Base-by-base conservation (phyloP, 2,329 filamentous ascomycete species). In the Sporothrix inflata region DNA sequence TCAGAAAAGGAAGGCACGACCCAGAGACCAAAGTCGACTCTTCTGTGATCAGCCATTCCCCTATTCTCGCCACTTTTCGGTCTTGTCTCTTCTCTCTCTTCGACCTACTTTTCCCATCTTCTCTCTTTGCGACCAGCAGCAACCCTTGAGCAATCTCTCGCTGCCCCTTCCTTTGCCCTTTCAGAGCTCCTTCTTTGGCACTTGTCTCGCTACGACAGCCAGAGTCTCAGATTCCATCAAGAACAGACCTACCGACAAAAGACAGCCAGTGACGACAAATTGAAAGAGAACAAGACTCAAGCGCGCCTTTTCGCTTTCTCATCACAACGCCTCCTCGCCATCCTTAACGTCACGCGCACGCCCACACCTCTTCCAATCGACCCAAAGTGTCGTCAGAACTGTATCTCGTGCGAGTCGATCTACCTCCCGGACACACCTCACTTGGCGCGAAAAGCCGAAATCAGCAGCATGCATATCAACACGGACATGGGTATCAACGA, bases 381-480 rank as follows among this genome's bases (percentile, higher is more conserved):
- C 27, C 16, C 16, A 42, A 42, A 21, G 14, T 27, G 53, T 21
- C 38, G n/a, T 24, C 38, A 63, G 8, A n/a, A 57, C 19, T 16
- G 12, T 14, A 57, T n/a, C 55, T 21, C 8, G 30, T 4, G 34
- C 16, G 55, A 60, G 53, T 60, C 53, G 14, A n/a, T 9, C 53
- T 42, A 65, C n/a, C 60, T 65, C 38, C 19, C 16, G 60, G 14
- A 55, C 24, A 55, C 6, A 30, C 16, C 55, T 19, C 5, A 21
- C 19, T 27, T 21, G 60, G n/a, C 19, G 55, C n/a, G 9, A 16
- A 61, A 45, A 38, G 45, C 45, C 45, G 45, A 21, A 38, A 34
- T 21, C 61, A 67, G 65, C 27, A 51, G 16, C 27, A 67, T 67
- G 27, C 65, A 51, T 38, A 24, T 67, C 45, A 21, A 53, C 45